Base-by-base conservation (phyloP, 805 yeast species). In the Ogataea neopini region DNA sequence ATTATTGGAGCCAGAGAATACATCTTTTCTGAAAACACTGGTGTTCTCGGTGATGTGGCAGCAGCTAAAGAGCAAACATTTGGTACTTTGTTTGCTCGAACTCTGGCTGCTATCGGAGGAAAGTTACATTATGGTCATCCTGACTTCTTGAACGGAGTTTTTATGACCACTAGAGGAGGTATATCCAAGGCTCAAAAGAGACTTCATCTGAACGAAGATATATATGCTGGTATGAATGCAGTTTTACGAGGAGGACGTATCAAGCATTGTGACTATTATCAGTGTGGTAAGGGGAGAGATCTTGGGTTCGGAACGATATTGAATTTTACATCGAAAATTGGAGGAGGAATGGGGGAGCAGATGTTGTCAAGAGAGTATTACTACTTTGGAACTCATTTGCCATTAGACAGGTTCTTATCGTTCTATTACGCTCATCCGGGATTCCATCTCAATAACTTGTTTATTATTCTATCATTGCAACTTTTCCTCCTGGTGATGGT, bases 291-390 rank as follows among this genome's bases (percentile, higher is more conserved):
- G 65, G 98, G 98, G 0, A 77, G 98, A 65, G 98, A 92, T 71
- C 71, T 92, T 46, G 98, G 98, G 2, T 92, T 92, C 69, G 86
- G 90, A 1, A 88, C 97, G 0, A 90, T 92, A 54, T 73, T 92
- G 56, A 92, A 91, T 62, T 92, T 92, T 71, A 92, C 97, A 0
- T 86, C 96, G 2, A 92, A 92, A 69, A 91, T 92, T 63, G 98
- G 98, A 2, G 94, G 96, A 36, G 98, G 98, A 43, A 92, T 92
- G 98, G 98, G 98, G 7, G 98, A 92, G 64, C 98, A 92, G 66
- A 78, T 91, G 66, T 69, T 92, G 28, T 88, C 96, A 5, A 77
- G 98, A 60, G 98, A 92, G 61, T 89, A 91, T 67, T 92, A 84
- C 64, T 89, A 88, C 66, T 67, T 92, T 50, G 97, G 98, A 1